These are phyloP conservation scores for Clavispora vitiphila DNA, from an alignment of 805 yeast species.

Conservation along the genomic window DNA sequence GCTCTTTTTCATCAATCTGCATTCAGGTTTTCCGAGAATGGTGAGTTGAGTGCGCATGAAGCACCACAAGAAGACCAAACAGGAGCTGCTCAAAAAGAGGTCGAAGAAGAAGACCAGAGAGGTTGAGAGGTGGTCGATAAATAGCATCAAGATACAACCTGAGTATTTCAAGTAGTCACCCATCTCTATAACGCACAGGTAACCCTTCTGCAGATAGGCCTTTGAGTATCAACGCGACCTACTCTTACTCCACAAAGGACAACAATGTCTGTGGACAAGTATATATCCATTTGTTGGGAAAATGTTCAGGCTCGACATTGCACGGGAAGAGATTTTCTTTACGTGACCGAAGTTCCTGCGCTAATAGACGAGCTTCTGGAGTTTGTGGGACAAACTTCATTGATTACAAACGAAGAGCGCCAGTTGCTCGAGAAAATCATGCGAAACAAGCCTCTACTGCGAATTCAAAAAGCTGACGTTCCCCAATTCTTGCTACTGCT, in stretches of 20 bases:
- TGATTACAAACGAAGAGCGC: conserved; percentile 8
- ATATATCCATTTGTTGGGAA: conserved; percentile 11
- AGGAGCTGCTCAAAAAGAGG: no score
- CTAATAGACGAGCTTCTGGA: conserved; percentile 9
- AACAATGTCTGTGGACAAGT: not conserved
- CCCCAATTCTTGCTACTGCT: conserved; percentile 12
- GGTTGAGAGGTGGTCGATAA: no score
- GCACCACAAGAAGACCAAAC: no score
- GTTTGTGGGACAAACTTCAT: conserved; percentile 5
- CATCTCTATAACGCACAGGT: no score
- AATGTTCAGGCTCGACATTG: conserved; percentile 1
- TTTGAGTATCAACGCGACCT: not conserved
- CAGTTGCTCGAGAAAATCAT: conserved; percentile 7
- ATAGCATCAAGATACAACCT: no score
- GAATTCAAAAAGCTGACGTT: conserved; percentile 10
- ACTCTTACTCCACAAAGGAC: not conserved
- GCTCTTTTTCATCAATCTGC: not conserved
- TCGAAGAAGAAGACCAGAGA: no score
- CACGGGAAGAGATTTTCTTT: conserved; percentile 2
- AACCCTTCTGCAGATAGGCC: not conserved
- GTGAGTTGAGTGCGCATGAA: not conserved
- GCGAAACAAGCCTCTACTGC: conserved; percentile 7
- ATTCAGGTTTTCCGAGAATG: not conserved
- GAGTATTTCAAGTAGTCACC: no score
- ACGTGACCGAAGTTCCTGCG: conserved; percentile 5